Conservation (phyloP, 495 filamentous ascomycete species). For the Penicillium manginii region DNA sequence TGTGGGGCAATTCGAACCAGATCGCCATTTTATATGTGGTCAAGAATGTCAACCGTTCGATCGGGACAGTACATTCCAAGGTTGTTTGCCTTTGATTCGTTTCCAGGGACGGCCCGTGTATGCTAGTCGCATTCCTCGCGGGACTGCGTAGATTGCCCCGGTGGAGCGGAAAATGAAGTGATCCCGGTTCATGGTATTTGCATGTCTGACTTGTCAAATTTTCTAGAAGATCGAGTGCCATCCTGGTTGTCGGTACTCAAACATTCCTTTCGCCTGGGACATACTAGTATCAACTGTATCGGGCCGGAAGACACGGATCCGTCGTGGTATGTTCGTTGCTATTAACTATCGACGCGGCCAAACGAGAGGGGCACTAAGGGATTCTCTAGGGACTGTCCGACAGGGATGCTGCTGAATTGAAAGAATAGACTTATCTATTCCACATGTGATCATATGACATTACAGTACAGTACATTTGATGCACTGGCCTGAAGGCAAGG, state of each 20-base stretch:
- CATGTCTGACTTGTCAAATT: neutral
- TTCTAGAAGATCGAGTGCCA: neutral
- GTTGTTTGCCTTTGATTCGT: constrained; percentile 2
- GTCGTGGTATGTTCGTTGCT: neutral
- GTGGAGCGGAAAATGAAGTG: neutral
- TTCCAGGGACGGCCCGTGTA: neutral
- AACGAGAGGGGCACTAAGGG: neutral
- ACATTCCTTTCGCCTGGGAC: neutral
- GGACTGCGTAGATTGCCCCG: constrained; percentile 8
- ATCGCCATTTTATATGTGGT: constrained; percentile 11
- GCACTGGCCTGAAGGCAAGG: neutral
- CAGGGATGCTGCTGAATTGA: neutral
- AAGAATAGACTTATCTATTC: neutral
- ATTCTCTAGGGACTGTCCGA: neutral
- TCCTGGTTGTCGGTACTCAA: neutral
- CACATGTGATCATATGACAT: neutral
- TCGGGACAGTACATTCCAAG: constrained; percentile 21
- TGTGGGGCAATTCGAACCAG: constrained; percentile 3
- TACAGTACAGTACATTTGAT: too few species aligned
- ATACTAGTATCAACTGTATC: neutral
- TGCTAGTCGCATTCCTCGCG: constrained; percentile 10
- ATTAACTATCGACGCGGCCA: neutral
- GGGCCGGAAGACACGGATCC: neutral
- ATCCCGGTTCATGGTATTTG: neutral
- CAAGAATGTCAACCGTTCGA: constrained; percentile 28